These are phyloP conservation scores for Aspergillus sp. DNA, from an alignment of 2,329 filamentous ascomycete species.

Conservation along the genomic window DNA sequence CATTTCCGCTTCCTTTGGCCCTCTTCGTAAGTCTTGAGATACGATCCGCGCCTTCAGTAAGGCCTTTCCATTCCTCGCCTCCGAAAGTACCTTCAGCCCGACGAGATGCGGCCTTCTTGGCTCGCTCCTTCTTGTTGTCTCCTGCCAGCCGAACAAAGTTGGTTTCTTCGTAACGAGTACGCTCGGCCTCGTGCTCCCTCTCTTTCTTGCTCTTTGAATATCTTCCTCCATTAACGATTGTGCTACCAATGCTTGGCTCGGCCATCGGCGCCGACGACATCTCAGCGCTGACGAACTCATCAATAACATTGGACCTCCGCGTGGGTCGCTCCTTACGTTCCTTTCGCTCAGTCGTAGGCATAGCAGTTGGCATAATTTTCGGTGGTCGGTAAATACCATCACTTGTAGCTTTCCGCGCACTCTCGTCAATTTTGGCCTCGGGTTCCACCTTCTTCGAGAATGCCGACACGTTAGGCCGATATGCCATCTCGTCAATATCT, in stretches of 20 bases:
- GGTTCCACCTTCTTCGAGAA: constrained; percentile 43
- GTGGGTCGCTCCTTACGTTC: constrained; percentile 63
- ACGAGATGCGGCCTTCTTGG: constrained; percentile 57
- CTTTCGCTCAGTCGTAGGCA: constrained; percentile 65
- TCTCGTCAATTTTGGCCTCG: constrained; percentile 28
- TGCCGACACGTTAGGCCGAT: constrained; percentile 59
- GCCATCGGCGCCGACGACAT: constrained; percentile 78
- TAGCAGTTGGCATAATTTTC: constrained; percentile 79
- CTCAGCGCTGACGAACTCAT: constrained; percentile 87
- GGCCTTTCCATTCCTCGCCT: constrained; percentile 87
- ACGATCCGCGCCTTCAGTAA: constrained; percentile 82
- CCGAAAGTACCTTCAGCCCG: constrained; percentile 64
- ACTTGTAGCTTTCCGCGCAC: constrained; percentile 29
- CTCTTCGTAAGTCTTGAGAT: constrained; percentile 79
- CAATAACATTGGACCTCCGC: constrained; percentile 77
- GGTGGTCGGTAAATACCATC: constrained; percentile 86
- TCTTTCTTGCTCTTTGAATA: constrained; percentile 75
- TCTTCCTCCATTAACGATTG: constrained; percentile 76
- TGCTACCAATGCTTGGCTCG: constrained; percentile 88
- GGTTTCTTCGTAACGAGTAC: constrained; percentile 82
- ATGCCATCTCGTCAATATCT: constrained; percentile 60
- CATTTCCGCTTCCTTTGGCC: constrained; percentile 58
- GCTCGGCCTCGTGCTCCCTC: constrained; percentile 73
- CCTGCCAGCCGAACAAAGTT: constrained; percentile 88
- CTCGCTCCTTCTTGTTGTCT: constrained; percentile 81